A percentile compares a stretch with the other conserved stretches of the same genome.
These are phyloP conservation scores for Breviolum minutum DNA, from an alignment of 73 alveolate species.

Conservation along the genomic window DNA sequence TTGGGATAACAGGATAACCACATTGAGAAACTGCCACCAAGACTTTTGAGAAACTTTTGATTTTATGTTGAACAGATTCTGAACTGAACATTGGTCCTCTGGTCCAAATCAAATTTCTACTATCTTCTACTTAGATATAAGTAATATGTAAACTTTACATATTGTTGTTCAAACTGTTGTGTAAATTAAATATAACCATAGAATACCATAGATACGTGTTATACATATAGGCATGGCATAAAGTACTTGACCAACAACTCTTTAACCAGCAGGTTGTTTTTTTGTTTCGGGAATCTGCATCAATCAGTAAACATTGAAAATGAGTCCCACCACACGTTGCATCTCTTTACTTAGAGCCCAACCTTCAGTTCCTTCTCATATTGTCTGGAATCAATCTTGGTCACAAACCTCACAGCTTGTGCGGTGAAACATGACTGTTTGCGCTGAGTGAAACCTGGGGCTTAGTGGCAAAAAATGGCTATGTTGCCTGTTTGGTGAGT, in stretches of 20 bases:
- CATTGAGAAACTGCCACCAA: too few relatives aligned
- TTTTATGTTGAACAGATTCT: too few relatives aligned
- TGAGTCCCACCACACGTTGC: background rate
- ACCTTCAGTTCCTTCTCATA: constrained; percentile 69
- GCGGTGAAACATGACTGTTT: too few relatives aligned
- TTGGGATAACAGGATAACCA: too few relatives aligned
- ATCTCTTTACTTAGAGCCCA: background rate
- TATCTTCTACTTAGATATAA: too few relatives aligned
- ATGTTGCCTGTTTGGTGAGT: background rate
- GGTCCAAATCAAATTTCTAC: too few relatives aligned
- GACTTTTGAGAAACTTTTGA: too few relatives aligned
- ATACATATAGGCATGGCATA: background rate
- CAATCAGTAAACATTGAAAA: background rate
- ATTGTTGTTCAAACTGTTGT: too few relatives aligned
- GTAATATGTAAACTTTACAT: too few relatives aligned
- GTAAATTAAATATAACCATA: background rate
- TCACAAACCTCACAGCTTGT: constrained; percentile 26
- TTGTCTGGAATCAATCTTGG: constrained; percentile 65
- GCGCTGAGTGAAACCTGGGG: too few relatives aligned
- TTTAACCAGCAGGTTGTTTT: background rate
- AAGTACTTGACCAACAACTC: background rate
- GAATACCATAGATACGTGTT: background rate
- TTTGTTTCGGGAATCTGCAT: background rate
- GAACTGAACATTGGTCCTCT: too few relatives aligned
- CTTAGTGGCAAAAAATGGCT: background rate